phyloP scores from a whole-genome alignment of 2,329 filamentous ascomycete species.

The Ascomycota sp. region DNA sequence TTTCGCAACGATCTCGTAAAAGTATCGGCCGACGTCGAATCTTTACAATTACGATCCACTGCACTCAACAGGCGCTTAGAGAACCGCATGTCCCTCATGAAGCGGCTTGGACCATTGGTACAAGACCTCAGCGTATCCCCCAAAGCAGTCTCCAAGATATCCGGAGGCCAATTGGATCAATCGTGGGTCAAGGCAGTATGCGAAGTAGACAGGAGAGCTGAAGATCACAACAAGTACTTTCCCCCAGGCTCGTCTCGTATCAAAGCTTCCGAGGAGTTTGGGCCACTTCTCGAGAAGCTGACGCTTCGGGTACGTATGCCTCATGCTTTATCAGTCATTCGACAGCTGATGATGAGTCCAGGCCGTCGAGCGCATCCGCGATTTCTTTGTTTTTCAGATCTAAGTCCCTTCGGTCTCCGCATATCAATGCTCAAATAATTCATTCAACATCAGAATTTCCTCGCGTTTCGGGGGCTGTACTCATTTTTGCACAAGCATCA shows the following conservation, averaged over 20 bases:
- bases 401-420: constrained; percentile 83
- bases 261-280: constrained; percentile 67
- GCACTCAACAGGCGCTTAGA: constrained; percentile 68
- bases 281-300: constrained; percentile 67
- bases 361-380: constrained; percentile 84
- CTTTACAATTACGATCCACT: constrained; percentile 67
- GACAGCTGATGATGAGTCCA: constrained; percentile 10
- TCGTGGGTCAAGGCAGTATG: constrained; percentile 65
- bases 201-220: constrained; percentile 64
- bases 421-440: constrained; percentile 92
- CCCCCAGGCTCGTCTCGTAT: constrained; percentile 37
- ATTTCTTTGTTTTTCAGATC: constrained; percentile 86
- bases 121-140: constrained; percentile 85
- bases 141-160: constrained; percentile 61
- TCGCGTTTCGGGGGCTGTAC: constrained; percentile 76
- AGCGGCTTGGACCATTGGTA: constrained; percentile 66
- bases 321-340: not conserved
- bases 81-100: constrained; percentile 78
- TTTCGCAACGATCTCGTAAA: constrained; percentile 85
- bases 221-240: constrained; percentile 44
- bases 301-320: constrained; percentile 44
- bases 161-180: constrained; percentile 77
- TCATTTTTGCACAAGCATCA: constrained; percentile 71
- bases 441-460: constrained; percentile 87
- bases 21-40: constrained; percentile 91